phyloP scores from a whole-genome alignment of 306 rosid genomes.

The Gastrolobium villosum region DNA sequence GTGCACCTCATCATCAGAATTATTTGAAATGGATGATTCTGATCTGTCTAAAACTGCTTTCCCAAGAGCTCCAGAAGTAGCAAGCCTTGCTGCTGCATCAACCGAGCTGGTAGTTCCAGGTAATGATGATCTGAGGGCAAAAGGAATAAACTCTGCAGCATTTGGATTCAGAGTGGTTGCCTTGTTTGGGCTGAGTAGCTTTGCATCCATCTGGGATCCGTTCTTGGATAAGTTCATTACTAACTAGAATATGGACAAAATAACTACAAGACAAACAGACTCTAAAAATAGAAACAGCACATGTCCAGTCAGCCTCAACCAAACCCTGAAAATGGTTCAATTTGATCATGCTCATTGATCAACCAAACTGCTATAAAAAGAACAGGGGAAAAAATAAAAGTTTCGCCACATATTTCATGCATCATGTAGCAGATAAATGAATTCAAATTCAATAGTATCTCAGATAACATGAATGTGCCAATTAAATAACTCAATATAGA shows the following conservation, averaged over 20 bases:
- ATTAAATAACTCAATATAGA: constrained; percentile 1
- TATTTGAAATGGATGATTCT: constrained; percentile 73
- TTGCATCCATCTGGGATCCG: constrained; percentile 60
- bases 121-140: constrained; percentile 69
- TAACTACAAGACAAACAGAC: constrained; percentile 22
- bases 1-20: constrained; percentile 83
- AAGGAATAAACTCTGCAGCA: constrained; percentile 86
- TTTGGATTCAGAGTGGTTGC: constrained; percentile 74
- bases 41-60: constrained; percentile 80
- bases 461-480: constrained; percentile 24
- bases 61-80: constrained; percentile 64
- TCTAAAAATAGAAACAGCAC: constrained; percentile 25
- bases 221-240: constrained; percentile 83
- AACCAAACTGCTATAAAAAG: constrained; percentile 28
- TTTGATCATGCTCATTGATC: constrained; percentile 25
- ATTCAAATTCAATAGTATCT: not conserved
- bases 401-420: not conserved
- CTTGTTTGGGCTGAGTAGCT: constrained; percentile 61
- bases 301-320: constrained; percentile 65
- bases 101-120: constrained; percentile 63
- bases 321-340: constrained; percentile 64
- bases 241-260: constrained; percentile 50
- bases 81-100: constrained; percentile 53
- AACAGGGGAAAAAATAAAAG: not conserved
- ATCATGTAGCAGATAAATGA: not conserved